These are phyloP conservation scores for Chlorophyllum brunneum DNA, from an alignment of 768 basidiomycete genomes.

Conservation along the genomic window DNA sequence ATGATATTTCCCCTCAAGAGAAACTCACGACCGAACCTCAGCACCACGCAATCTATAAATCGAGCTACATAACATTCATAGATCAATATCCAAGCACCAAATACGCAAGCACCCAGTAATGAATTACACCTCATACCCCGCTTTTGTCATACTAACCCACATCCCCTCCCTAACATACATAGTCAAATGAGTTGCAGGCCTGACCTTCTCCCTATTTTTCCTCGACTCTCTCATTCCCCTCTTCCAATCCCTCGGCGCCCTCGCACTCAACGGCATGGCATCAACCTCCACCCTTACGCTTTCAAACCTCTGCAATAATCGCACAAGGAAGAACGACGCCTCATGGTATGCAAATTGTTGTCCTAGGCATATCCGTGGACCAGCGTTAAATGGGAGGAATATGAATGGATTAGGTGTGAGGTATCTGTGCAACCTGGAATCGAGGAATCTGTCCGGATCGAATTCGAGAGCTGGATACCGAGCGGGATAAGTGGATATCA, in stretches of 20 bases:
- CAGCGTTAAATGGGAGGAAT: constrained; percentile 51
- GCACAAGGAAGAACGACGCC: constrained; percentile 45
- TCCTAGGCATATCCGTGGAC: constrained; percentile 46
- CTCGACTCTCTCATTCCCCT: constrained; percentile 21
- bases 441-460: constrained; percentile 66
- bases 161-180: constrained; percentile 39
- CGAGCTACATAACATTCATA: too few species aligned
- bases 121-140: background rate
- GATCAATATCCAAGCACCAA: too few species aligned
- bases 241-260: constrained; percentile 36
- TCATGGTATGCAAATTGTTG: constrained; percentile 48
- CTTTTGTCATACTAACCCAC: constrained; percentile 40
- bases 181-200: constrained; percentile 32
- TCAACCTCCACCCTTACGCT: constrained; percentile 34
- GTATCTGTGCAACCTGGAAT: constrained; percentile 53
- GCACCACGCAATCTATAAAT: too few species aligned
- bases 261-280: constrained; percentile 28
- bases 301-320: constrained; percentile 46
- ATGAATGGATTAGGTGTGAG: constrained; percentile 54
- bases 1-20: too few species aligned
- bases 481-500: background rate
- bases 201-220: constrained; percentile 28
- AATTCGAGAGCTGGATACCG: constrained; percentile 44
- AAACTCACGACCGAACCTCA: too few species aligned
- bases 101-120: too few species aligned